Evolutionary conservation across 108 stramenopile species (phyloP).

Genomic region (Cylindrotheca closterium): DNA sequence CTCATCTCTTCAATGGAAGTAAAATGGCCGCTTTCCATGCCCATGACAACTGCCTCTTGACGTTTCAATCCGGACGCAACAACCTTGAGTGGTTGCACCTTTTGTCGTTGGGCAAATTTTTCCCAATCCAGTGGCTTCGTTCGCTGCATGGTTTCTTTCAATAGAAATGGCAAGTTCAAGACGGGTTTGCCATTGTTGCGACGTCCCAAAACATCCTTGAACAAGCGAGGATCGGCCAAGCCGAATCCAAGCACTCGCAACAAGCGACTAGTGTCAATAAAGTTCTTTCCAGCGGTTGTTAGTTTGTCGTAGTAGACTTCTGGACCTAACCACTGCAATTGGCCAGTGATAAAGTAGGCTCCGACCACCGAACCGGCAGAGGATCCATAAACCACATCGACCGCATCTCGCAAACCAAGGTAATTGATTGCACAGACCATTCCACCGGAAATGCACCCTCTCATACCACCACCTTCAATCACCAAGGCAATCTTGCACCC

Average conservation of each 20-base stretch:
- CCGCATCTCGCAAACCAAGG: slow-evolving; percentile 77
- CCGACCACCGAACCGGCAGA: slow-evolving; percentile 88
- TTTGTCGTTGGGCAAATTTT: slow-evolving; percentile 75
- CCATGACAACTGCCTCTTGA: slow-evolving; percentile 71
- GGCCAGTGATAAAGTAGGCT: slow-evolving; percentile 84
- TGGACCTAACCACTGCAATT: slow-evolving; percentile 92
- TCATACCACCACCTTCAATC: slow-evolving; percentile 96
- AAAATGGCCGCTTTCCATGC: slow-evolving; percentile 78
- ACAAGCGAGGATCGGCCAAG: slow-evolving; percentile 76
- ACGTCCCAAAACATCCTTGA: slow-evolving; percentile 74
- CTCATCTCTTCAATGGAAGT: slow-evolving; percentile 75
- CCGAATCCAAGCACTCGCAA: slow-evolving; percentile 86
- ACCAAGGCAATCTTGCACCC: slow-evolving; percentile 82
- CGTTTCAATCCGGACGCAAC: slow-evolving; percentile 82
- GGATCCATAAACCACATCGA: slow-evolving; percentile 94
- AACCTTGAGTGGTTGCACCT: slow-evolving; percentile 85
- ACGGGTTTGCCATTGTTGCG: slow-evolving; percentile 82
- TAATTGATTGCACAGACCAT: slow-evolving; percentile 89
- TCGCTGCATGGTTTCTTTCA: slow-evolving; percentile 76
- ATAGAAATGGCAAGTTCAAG: slow-evolving; percentile 84
- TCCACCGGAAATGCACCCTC: slow-evolving; percentile 93
- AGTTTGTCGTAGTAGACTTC: slow-evolving; percentile 93
- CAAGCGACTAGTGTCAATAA: slow-evolving; percentile 86
- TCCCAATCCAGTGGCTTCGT: slow-evolving; percentile 93
- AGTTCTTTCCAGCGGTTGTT: slow-evolving; percentile 73